These are phyloP conservation scores for Aspergillus alliaceus DNA, from an alignment of 2,329 filamentous ascomycete species.

Conservation along the genomic window DNA sequence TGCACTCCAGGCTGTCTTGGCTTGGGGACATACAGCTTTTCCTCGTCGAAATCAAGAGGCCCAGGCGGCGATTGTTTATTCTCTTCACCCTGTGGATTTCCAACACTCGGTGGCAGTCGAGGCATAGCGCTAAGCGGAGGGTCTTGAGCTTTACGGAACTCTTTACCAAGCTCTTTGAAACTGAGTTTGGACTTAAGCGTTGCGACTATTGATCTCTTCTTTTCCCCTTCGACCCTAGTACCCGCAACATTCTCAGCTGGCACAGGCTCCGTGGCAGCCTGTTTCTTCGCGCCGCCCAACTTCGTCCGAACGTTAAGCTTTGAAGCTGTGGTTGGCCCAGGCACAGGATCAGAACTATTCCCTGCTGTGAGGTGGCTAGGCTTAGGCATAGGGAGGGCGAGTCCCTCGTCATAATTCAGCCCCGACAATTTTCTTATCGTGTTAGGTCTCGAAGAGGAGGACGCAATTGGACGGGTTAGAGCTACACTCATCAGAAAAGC, in stretches of 20 bases:
- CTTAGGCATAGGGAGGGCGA: conserved; percentile 32
- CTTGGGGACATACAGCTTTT: conserved; percentile 18
- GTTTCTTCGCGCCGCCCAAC: conserved; percentile 13
- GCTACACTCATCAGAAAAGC: too few relatives aligned
- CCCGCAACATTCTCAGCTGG: conserved; percentile 1
- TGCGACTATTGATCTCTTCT: conserved; percentile 26
- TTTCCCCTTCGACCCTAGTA: conserved; percentile 11
- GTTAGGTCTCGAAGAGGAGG: conserved; percentile 3
- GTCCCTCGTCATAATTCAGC: conserved; percentile 25
- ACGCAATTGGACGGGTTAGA: neutral
- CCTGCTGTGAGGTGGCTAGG: conserved; percentile 11
- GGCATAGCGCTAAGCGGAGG: conserved; percentile 13
- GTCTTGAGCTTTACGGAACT: conserved; percentile 16
- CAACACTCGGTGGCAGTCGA: neutral
- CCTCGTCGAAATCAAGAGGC: conserved; percentile 9
- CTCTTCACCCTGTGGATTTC: neutral
- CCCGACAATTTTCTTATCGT: conserved; percentile 17
- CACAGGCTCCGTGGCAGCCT: conserved; percentile 16
- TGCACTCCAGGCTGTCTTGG: conserved; percentile 5
- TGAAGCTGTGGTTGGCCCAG: neutral
- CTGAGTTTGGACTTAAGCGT: conserved; percentile 30
- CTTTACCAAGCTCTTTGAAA: conserved; percentile 30
- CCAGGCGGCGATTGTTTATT: conserved; percentile 1
- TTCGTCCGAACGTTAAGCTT: conserved; percentile 5
- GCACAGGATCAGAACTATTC: neutral